These are phyloP conservation scores for Penstemon davidsonii DNA, from an alignment of 257 asterid genomes.

Conservation along the genomic window DNA sequence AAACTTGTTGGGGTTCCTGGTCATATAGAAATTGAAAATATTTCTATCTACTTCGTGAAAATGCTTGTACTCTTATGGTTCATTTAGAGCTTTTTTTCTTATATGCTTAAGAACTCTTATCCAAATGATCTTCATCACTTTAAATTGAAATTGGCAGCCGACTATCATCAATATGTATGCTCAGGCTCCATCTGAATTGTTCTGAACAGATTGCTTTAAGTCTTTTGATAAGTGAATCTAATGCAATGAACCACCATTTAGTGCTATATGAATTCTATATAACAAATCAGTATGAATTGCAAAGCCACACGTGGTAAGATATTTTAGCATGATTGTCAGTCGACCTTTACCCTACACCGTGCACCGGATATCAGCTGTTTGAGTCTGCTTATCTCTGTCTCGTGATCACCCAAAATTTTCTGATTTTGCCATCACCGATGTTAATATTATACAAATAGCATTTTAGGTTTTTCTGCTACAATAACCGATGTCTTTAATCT, in stretches of 20 bases:
- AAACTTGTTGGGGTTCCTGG: neutral
- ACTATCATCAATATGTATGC: neutral
- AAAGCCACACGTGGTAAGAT: neutral
- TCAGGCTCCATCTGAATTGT: neutral
- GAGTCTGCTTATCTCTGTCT: no score
- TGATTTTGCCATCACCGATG: no score
- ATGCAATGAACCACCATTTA: neutral
- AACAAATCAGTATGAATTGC: neutral
- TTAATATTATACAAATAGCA: no score
- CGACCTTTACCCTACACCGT: neutral
- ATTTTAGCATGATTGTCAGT: neutral
- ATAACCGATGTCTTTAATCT: conserved; percentile 3
- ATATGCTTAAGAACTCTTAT: conserved; percentile 14
- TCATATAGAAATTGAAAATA: neutral
- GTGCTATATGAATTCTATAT: neutral
- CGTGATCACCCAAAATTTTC: no score
- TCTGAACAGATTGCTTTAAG: conserved; percentile 5
- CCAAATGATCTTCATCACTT: conserved; percentile 11
- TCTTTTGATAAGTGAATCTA: neutral
- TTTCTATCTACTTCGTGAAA: neutral
- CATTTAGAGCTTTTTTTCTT: neutral
- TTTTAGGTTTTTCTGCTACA: neutral
- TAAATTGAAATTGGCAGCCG: neutral
- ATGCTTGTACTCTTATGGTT: conserved; percentile 4
- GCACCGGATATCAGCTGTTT: no score